phyloP scores from a whole-genome alignment of 495 filamentous ascomycete genomes.

The Annulohypoxylon nitens region DNA sequence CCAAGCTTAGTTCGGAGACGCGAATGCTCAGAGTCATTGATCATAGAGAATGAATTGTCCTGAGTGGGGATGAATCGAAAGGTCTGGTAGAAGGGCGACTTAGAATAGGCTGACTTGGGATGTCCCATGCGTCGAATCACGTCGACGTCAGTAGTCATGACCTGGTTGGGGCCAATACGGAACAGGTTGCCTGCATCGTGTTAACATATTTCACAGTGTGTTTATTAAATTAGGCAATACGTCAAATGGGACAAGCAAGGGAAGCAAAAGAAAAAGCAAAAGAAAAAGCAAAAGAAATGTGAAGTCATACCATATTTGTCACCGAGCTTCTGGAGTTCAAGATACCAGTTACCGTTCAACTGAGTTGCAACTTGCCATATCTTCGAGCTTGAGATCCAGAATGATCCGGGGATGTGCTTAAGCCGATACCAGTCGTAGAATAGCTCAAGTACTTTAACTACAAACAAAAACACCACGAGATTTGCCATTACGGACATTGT shows the following conservation, averaged over 20 bases:
- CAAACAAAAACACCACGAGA: neutral
- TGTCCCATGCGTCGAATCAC: conserved; percentile 42
- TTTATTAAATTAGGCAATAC: neutral
- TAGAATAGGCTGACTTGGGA: conserved; percentile 27
- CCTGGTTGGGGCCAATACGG: conserved; percentile 39
- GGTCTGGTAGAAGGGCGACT: conserved; percentile 35
- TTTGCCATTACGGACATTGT: conserved; percentile 8
- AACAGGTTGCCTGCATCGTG: conserved; percentile 31
- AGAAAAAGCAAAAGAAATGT: neutral
- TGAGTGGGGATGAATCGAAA: conserved; percentile 40
- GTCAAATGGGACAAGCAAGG: neutral
- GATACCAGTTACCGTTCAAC: conserved; percentile 32
- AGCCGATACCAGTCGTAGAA: conserved; percentile 27
- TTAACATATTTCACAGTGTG: neutral
- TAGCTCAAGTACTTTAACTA: neutral
- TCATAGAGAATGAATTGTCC: conserved; percentile 38
- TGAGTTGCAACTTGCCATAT: conserved; percentile 33
- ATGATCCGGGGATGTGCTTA: conserved; percentile 36
- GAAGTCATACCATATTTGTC: conserved; percentile 36
- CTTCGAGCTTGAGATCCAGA: conserved; percentile 37
- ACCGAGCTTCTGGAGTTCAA: conserved; percentile 31
- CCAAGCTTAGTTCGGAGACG: conserved; percentile 36
- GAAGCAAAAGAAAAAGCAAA: neutral
- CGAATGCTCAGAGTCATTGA: conserved; percentile 37
- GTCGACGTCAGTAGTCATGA: conserved; percentile 40